These are phyloP conservation scores for Wickerhamiella brachini DNA, from an alignment of 805 yeast genomes.

Conservation along the genomic window DNA sequence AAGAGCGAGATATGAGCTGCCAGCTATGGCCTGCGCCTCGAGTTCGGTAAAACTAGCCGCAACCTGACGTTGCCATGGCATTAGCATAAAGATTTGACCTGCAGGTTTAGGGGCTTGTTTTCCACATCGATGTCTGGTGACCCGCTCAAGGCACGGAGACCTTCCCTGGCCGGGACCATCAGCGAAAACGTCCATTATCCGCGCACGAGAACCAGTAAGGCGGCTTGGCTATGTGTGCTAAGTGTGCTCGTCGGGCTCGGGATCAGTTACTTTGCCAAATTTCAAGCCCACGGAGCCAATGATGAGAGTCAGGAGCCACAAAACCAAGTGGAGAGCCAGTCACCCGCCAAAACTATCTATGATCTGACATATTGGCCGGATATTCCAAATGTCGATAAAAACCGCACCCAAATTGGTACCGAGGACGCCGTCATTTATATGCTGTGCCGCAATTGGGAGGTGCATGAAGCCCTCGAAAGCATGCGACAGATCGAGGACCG, in stretches of 20 bases:
- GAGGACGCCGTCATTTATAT: conserved; percentile 82
- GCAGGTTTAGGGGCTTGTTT: background rate
- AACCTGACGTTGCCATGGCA: background rate
- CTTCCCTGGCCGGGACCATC: background rate
- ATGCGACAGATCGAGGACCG: conserved; percentile 85
- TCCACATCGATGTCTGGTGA: background rate
- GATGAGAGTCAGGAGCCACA: background rate
- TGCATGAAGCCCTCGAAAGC: conserved; percentile 56
- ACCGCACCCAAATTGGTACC: conserved; percentile 30
- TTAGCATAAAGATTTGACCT: background rate
- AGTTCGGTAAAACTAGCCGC: background rate
- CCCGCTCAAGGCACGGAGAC: background rate
- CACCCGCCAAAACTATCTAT: background rate
- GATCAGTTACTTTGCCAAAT: background rate
- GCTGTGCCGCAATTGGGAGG: conserved; percentile 74
- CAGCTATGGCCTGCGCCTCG: too few species aligned
- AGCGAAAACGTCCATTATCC: background rate
- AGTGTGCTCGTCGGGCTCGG: background rate
- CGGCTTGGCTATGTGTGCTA: background rate
- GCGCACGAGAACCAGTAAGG: background rate
- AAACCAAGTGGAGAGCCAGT: background rate
- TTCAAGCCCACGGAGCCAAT: too few species aligned
- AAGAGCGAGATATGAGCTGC: too few species aligned
- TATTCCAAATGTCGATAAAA: conserved; percentile 10
- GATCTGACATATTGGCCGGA: conserved; percentile 19